Conservation (phyloP, 75 land plant genomes). For the Pinus albicaulis region DNA sequence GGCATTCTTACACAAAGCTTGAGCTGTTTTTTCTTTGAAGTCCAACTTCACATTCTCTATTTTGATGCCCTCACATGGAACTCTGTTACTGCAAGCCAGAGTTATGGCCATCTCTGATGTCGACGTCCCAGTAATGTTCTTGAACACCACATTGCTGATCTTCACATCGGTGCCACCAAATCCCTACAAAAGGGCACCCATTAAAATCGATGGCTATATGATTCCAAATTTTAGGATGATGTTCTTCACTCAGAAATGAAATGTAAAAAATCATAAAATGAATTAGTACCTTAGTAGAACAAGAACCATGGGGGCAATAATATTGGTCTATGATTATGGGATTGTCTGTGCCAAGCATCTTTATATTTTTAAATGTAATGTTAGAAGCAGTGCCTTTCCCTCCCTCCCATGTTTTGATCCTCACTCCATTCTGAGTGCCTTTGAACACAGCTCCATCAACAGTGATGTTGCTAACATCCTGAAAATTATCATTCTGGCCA, state of each 20-base stretch:
- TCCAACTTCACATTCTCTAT: conserved; percentile 29
- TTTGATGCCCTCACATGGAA: conserved; percentile 48
- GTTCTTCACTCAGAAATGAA: too few species aligned
- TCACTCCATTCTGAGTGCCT: background rate
- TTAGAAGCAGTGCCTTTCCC: conserved; percentile 6
- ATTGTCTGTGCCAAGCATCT: background rate
- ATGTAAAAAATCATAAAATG: too few species aligned
- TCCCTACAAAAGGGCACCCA: too few species aligned
- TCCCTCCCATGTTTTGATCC: conserved; percentile 4
- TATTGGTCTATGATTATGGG: conserved; percentile 19
- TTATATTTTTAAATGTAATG: conserved; percentile 7
- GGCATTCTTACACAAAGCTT: conserved; percentile 18
- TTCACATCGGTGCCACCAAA: conserved; percentile 13
- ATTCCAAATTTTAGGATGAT: too few species aligned
- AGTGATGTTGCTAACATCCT: background rate
- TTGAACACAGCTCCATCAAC: background rate
- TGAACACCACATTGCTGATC: conserved; percentile 44
- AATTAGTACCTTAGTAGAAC: background rate
- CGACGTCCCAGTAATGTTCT: conserved; percentile 61
- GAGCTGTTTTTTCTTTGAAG: conserved; percentile 14
- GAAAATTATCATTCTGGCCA: too few species aligned
- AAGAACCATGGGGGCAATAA: conserved; percentile 6
- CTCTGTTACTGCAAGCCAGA: conserved; percentile 45
- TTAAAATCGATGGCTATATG: too few species aligned
- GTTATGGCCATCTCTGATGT: conserved; percentile 36